Percentiles rank a stretch among this genome's conserved stretches.
These are phyloP conservation scores for Neopestalotiopsis sp. DNA, from an alignment of 2,329 filamentous ascomycete species.

Conservation along the genomic window DNA sequence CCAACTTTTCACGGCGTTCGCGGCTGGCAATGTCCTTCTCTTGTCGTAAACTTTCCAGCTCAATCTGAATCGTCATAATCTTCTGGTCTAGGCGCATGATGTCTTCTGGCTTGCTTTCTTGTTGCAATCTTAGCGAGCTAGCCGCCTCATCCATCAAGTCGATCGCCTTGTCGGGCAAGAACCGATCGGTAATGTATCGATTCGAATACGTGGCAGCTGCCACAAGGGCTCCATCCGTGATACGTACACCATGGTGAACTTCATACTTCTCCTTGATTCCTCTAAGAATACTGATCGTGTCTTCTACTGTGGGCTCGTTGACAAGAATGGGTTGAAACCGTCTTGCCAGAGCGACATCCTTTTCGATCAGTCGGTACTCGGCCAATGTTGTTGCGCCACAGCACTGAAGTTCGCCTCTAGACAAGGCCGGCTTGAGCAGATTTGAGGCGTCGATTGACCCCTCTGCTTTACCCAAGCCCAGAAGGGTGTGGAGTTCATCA, in stretches of 20 bases:
- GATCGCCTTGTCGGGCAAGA: conserved; percentile 95
- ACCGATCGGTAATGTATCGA: conserved; percentile 94
- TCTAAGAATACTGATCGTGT: conserved; percentile 92
- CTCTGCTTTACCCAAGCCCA: conserved; percentile 93
- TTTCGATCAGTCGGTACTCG: conserved; percentile 93
- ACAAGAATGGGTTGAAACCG: conserved; percentile 94
- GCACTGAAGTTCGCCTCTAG: conserved; percentile 90
- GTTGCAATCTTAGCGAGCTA: conserved; percentile 85
- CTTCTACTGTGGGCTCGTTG: conserved; percentile 87
- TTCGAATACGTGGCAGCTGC: conserved; percentile 92
- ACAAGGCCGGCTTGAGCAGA: conserved; percentile 90
- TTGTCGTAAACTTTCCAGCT: conserved; percentile 78
- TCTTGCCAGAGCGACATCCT: conserved; percentile 89
- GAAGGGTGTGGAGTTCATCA: conserved; percentile 89
- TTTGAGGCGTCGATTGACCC: conserved; percentile 97
- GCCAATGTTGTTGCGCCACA: conserved; percentile 92
- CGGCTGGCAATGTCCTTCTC: conserved; percentile 90
- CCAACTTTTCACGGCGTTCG: conserved; percentile 85
- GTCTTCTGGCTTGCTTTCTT: conserved; percentile 95
- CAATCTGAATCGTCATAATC: conserved; percentile 20
- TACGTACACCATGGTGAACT: conserved; percentile 93
- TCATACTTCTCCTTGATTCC: conserved; percentile 99
- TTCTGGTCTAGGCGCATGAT: conserved; percentile 62
- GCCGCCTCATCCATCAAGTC: conserved; percentile 96
- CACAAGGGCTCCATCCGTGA: conserved; percentile 89